Evolutionary conservation across 495 filamentous ascomycete species (phyloP).

Genomic region (Diplogelasinospora grovesii): DNA sequence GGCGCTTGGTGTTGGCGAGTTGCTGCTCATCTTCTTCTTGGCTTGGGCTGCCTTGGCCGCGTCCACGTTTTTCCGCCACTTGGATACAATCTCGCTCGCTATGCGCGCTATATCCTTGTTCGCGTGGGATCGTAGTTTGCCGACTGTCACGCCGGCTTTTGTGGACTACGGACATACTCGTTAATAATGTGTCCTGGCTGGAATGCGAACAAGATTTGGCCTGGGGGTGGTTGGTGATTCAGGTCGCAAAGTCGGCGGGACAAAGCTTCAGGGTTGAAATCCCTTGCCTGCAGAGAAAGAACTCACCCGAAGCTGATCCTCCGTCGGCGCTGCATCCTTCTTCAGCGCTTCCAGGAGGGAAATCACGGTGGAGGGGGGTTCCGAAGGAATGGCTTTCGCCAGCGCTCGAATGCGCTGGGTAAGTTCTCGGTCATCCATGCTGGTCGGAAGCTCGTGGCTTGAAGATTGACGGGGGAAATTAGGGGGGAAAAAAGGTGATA

Average conservation of each 20-base stretch:
- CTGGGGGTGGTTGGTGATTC: not conserved
- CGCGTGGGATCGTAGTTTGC: slow-evolving; percentile 68
- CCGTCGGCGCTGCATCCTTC: slow-evolving; percentile 70
- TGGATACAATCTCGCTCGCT: slow-evolving; percentile 73
- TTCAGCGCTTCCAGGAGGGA: slow-evolving; percentile 69
- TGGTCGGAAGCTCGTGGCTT: not conserved
- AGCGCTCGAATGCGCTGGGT: slow-evolving; percentile 64
- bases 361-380: slow-evolving; percentile 58
- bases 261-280: too few relatives aligned
- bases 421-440: slow-evolving; percentile 79
- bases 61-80: slow-evolving; percentile 80
- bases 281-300: too few relatives aligned
- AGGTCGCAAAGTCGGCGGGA: not conserved
- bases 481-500: not conserved
- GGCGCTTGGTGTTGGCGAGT: slow-evolving; percentile 32
- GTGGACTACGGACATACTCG: too few relatives aligned
- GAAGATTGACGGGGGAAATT: not conserved
- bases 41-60: slow-evolving; percentile 55
- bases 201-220: too few relatives aligned
- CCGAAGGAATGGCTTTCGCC: slow-evolving; percentile 64
- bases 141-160: slow-evolving; percentile 81
- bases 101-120: slow-evolving; percentile 69
- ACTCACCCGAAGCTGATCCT: slow-evolving; percentile 72
- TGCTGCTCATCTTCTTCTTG: slow-evolving; percentile 39
- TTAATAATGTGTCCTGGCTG: too few relatives aligned